Conservation (phyloP, 192 early-diverging fungal genomes). For the Spizellomyces sp. region DNA sequence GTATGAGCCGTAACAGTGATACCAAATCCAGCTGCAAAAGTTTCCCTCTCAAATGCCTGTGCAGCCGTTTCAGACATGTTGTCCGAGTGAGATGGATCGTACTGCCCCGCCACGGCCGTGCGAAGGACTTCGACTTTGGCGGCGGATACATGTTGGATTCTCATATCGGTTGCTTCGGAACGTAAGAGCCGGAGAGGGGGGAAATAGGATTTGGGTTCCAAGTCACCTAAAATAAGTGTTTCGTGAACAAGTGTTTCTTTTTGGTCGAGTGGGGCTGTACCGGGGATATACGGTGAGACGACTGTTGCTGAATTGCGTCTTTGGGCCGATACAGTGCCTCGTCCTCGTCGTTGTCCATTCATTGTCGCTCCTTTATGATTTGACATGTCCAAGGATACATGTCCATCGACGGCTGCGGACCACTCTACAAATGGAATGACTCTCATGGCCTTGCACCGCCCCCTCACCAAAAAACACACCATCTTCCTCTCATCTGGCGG, state of each 20-base stretch:
- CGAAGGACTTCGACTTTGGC: not conserved
- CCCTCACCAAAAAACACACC: not conserved
- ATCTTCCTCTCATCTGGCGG: constrained; percentile 5
- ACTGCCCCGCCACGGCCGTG: not conserved
- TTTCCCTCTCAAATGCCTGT: not conserved
- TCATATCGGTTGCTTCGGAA: not conserved
- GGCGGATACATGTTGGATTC: not conserved
- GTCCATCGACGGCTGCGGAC: too few relatives aligned
- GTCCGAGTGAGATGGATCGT: not conserved
- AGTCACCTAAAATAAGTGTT: not conserved
- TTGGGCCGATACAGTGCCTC: too few relatives aligned
- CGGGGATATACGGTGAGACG: not conserved
- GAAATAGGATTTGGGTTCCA: not conserved
- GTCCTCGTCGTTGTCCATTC: too few relatives aligned
- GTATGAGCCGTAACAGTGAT: not conserved
- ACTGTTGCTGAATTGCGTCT: too few relatives aligned
- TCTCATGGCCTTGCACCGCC: not conserved
- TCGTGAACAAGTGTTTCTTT: not conserved
- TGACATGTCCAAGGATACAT: too few relatives aligned
- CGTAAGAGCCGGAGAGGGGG: not conserved
- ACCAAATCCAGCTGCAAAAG: not conserved
- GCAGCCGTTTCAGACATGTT: not conserved
- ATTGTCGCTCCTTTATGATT: too few relatives aligned
- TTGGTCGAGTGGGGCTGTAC: not conserved
- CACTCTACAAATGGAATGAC: not conserved